Evolutionary conservation across 805 yeast genomes (phyloP), one percentile per base, ranked within the genome.

Genomic region (Ogataea pilisensis): DNA sequence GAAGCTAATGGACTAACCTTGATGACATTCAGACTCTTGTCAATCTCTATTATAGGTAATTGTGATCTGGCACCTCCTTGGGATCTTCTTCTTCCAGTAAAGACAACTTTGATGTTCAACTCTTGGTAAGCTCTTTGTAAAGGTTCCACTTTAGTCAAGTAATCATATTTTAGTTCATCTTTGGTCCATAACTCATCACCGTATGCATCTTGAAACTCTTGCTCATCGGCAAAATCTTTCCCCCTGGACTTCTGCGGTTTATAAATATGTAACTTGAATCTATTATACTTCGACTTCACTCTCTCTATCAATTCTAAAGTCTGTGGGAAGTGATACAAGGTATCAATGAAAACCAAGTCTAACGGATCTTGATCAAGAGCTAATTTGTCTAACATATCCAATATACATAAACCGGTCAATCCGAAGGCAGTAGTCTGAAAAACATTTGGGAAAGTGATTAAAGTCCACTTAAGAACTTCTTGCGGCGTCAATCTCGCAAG

Each of bases 371-470:
- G 16, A 46, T 37, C 36, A 2, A 42, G 29, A 3, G 48, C 58
- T 35, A 82, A 52, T 55, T 80, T 77, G 25, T 84, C 73, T 22
- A 90, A 63, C 75, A 90, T 85, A 60, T 90, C 96, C 32, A 86
- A 69, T 11, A 91, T 90, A 24, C 85, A 95, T 44, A 91, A 65
- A 0, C 98, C 98, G 1, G 96, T 86, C 35, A 91, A 71, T 0
- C 98, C 98, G 64, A 91, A 89, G 1, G 98, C 98, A 0, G 98
- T 88, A 2, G 96, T 89, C 64, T 91, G 98, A 56, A 61, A 90
- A 29, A 91, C 67, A 31, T 79, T 71, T 3, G 96, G 96, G 55
- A 90, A 81, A 0, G 95, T 87, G n/a, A 76, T 61, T 13, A 83
- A 64, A 0, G 96, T 78, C 97, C 98, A 91, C 54, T 72, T 67